Percentiles rank a stretch among this genome's conserved stretches.
phyloP scores from a whole-genome alignment of 1,139 yeast species.

The Suhomyces yuchorum region DNA sequence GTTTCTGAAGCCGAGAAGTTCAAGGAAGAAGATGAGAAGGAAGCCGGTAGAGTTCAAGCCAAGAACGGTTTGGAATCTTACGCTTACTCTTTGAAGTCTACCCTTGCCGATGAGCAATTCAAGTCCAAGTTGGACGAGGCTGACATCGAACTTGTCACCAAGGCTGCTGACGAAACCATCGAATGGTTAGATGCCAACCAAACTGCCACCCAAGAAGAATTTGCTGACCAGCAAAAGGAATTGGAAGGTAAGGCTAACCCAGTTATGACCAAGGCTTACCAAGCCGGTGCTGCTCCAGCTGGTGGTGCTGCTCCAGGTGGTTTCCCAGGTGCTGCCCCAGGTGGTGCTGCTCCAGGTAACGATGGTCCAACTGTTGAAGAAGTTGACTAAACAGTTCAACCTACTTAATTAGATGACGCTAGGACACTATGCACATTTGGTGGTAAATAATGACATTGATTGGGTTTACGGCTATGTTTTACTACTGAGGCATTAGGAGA shows the following conservation, averaged over 20 bases:
- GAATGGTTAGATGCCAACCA: constrained; percentile 88
- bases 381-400: constrained; percentile 62
- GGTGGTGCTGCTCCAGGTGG: constrained; percentile 64
- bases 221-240: constrained; percentile 87
- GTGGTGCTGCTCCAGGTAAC: constrained; percentile 63
- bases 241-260: constrained; percentile 93
- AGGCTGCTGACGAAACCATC: constrained; percentile 83
- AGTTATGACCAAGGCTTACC: constrained; percentile 90
- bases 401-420: not conserved
- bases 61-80: constrained; percentile 93
- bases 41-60: constrained; percentile 50
- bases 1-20: constrained; percentile 53
- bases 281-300: constrained; percentile 60
- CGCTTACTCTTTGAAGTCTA: constrained; percentile 86
- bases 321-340: constrained; percentile 66
- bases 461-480: constrained; percentile 11
- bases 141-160: constrained; percentile 76
- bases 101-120: constrained; percentile 77
- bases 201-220: constrained; percentile 87
- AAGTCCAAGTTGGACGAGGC: constrained; percentile 80
- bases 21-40: constrained; percentile 53
- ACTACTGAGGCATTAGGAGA: constrained; percentile 6
- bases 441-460: constrained; percentile 9
- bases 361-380: constrained; percentile 95
- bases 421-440: not conserved